Evolutionary conservation across 345 rosid genomes (phyloP).

Genomic region (Citrus unshiu): DNA sequence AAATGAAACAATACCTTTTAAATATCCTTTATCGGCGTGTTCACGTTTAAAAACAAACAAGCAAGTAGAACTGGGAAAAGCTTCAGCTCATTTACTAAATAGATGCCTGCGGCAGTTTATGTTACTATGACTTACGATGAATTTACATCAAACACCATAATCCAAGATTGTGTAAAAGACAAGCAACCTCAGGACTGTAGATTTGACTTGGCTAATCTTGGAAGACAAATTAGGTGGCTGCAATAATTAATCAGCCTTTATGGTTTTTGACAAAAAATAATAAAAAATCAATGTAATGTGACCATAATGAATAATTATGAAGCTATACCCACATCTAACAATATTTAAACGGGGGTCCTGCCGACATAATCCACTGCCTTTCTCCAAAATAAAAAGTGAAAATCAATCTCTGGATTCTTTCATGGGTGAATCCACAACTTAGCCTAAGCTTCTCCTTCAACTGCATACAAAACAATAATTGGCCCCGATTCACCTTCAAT

Average conservation of each 20-base stretch:
- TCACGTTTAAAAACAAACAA: not conserved
- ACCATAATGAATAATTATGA: not conserved
- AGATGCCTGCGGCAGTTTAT: not conserved
- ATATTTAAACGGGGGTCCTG: not conserved
- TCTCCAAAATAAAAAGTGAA: too few species aligned
- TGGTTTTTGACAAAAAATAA: not conserved
- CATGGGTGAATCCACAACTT: not conserved
- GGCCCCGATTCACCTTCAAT: not conserved
- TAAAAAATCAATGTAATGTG: too few species aligned
- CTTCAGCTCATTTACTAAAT: not conserved
- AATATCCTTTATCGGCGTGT: not conserved
- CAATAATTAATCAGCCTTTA: not conserved
- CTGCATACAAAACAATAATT: not conserved
- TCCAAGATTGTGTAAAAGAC: constrained; percentile 4
- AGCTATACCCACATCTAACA: not conserved
- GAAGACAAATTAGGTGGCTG: not conserved
- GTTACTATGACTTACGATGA: not conserved
- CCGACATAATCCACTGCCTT: not conserved
- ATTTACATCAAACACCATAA: not conserved
- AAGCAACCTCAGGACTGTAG: not conserved
- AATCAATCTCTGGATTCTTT: not conserved
- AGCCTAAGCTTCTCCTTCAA: not conserved
- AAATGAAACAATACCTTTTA: not conserved
- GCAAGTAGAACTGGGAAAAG: not conserved
- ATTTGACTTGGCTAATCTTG: not conserved